Evolutionary conservation across 768 basidiomycete species (phyloP), one percentile per base, ranked within the genome.

Genomic region (Mycena indigotica): DNA sequence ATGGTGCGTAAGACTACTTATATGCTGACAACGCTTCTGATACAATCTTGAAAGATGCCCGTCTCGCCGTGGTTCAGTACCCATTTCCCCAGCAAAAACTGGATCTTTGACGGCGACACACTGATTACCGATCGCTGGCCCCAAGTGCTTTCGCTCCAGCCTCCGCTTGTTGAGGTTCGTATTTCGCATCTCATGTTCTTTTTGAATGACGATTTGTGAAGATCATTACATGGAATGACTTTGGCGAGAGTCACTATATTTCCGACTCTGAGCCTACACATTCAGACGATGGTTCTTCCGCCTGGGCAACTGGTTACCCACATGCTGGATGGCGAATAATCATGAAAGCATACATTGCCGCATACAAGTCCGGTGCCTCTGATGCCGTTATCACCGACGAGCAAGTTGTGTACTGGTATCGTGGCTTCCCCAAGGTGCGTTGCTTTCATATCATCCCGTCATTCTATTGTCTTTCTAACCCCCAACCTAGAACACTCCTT

Each of bases 61-160:
- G 59, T 61, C 23, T 61, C 59, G 10, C 82, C 83, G 10, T 78
- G 76, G 76, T 84, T 83, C 48, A 52, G 35, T 35, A 61, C 53
- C 21, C 56, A 64, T 44, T 30, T 61, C 50, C 29, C 52, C 15
- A 53, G 51, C 35, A 56, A 57, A 24, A 58, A 58, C 45, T 65
- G 64, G 64, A 59, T 65, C 25, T 60, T 64, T 39, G 53, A 57
- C 29, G 56, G 49, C 8, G 64, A 65, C 17, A 49, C 59, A 23
- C 59, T 65, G n/a, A 65, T 64, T 45, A 64, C 64, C 17, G 61
- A 65, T 50, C 62, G 65, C 24, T 65, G 65, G 65, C 39, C 51
- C 21, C 63, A 65, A 40, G 58, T 64, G 8, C 60, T 64, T n/a
- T 51, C 57, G 16, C 38, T 61, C 29, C 48, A 58, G 39, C 65